Conservation (phyloP, 257 asterid species). For the Solanum arcanum region DNA sequence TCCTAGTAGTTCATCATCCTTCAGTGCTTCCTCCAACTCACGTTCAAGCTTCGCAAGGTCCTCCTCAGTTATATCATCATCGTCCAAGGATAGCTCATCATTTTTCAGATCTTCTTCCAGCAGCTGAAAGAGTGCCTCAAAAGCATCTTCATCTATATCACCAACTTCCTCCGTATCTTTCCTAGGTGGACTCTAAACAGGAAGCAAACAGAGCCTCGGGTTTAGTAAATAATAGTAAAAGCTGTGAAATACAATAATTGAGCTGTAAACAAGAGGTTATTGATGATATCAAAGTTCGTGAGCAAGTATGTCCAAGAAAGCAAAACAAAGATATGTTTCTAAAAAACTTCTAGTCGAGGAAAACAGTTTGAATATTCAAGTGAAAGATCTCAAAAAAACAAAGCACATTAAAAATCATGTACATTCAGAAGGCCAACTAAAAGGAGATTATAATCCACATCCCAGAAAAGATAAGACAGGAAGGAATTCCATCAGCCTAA, state of each 20-base stretch:
- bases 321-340: neutral
- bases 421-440: neutral
- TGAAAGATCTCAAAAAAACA: neutral
- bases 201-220: conserved; percentile 2
- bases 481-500: neutral
- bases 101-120: conserved; percentile 87
- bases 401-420: neutral
- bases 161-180: conserved; percentile 33
- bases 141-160: conserved; percentile 74
- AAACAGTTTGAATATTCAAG: neutral
- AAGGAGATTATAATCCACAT: neutral
- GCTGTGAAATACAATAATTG: neutral
- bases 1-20: conserved; percentile 62
- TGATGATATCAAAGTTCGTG: neutral
- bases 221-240: neutral
- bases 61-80: conserved; percentile 64
- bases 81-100: conserved; percentile 38
- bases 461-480: neutral
- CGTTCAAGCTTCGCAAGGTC: conserved; percentile 69
- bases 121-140: conserved; percentile 78
- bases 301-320: neutral
- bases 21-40: conserved; percentile 79
- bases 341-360: neutral
- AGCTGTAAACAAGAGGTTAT: neutral
- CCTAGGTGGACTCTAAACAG: conserved; percentile 18